Evolutionary conservation across 192 early-diverging fungal genomes (phyloP), one percentile per base, ranked within the genome.

Genomic region (Phycomyces nitens): DNA sequence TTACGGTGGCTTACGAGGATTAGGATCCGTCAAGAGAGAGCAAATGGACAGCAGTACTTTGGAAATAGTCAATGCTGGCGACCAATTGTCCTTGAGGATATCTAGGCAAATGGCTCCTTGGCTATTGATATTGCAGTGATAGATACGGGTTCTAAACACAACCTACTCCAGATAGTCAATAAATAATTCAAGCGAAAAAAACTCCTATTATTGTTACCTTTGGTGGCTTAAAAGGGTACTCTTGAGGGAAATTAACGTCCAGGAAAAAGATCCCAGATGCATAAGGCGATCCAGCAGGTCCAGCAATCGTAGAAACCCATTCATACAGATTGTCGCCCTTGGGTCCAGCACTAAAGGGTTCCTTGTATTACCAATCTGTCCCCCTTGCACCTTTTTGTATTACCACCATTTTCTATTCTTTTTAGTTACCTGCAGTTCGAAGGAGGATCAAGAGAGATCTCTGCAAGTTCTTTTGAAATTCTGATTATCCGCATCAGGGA

Each of bases 81-180:
- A 92, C 96, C 95, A 98, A 72, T 98, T 94, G 68, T 98, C 95
- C 77, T 98, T 98, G 39, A 98, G 78, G 40, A 96, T 93, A 56
- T 97, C 94, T 61, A 98, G 76, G 77, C 96, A 98, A 58, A 98
- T 96, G 53, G 82, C 82, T 12, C 96, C 96, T 65, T 86, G 84
- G 59, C 82, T 87, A 74, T 94, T 95, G 76, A 98, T 92, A 70
- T 98, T 98, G 83, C 94, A 96, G 75, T 98, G 95, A 70, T 97
- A 98, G 51, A 98, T 96, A 51, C 89, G 87, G 21, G 96, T 98
- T 34, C 89, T 85, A 81, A 92, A 98, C 5, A 82, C 81, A 27
- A 95, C 86, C 92, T 90, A 64, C 14, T 40, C 52, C 23, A n/a
- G 5, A 15, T 20, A 16, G 11, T 60, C 26, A 43, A 43, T 41